Evolutionary conservation across 768 basidiomycete genomes (phyloP), one percentile per base, ranked within the genome.

Genomic region (Dendrothele bispora): DNA sequence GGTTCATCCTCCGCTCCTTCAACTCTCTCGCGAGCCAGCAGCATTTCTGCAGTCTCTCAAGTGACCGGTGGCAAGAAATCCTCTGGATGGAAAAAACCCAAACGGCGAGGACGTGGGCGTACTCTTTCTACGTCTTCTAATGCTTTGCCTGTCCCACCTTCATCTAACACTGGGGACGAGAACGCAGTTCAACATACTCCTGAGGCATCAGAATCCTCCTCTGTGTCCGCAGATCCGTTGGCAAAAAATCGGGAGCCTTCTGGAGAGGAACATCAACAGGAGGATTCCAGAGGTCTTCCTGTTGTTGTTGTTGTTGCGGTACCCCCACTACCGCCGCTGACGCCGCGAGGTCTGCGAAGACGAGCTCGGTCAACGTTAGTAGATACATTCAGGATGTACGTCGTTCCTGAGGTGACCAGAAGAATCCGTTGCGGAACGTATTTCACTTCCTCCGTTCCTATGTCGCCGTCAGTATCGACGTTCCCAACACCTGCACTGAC

Each of bases 361-460:
- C 74, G 78, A 37, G 88, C 88, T 4, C 82, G 86, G 25, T 83
- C 86, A 17, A 71, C 74, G 3, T 74, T 89, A 12, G 73, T 88
- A 6, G 85, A 91, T 54, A 71, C 78, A 3, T 88, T 81, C 58
- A 79, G 86, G 27, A 73, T 73, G 20, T 77, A 81, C 55, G 75
- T 86, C 21, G 52, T 85, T n/a, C 59, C 72, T 20, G 80, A 83
- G 50, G 68, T 88, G 20, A 54, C 64, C 6, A 48, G 46, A 22
- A 64, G 71, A 28, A 32, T 64, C 11, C 63, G 46, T n/a, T 39
- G 2, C 20, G 35, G 27, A 11, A 18, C 20, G 26, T 7, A 37
- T 61, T 48, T 51, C 63, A 77, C 36, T 52, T 64, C 40, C 72
- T 59, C 35, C 57, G 49, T 39, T 64, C 41, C 27, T 66, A 48